These are phyloP conservation scores for Ligustrum vulgare DNA, from an alignment of 257 asterid genomes.

Conservation along the genomic window DNA sequence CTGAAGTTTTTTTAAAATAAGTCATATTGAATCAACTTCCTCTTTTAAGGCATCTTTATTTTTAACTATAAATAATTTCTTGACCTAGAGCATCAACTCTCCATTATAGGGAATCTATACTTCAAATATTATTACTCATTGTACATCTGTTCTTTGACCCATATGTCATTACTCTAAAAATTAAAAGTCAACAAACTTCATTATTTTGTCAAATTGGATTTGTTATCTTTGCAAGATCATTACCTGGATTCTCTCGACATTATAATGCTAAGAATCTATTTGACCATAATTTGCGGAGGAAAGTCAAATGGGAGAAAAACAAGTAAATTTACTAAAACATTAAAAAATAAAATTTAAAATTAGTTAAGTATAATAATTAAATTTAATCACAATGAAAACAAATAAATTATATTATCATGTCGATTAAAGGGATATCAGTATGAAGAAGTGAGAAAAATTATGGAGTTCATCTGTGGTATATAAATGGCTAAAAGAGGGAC, in stretches of 20 bases:
- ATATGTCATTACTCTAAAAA: neutral
- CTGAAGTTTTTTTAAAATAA: too few species aligned
- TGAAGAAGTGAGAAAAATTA: neutral
- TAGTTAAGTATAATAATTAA: neutral
- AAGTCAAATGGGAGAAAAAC: neutral
- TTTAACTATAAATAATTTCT: too few species aligned
- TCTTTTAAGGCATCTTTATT: too few species aligned
- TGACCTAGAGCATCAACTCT: too few species aligned
- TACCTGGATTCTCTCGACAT: neutral
- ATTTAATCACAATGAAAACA: neutral
- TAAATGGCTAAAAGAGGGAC: neutral
- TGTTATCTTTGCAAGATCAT: neutral
- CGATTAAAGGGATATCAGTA: neutral
- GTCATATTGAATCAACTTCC: too few species aligned
- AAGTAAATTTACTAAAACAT: neutral
- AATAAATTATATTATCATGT: neutral
- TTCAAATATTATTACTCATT: too few species aligned
- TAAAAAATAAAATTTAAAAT: neutral
- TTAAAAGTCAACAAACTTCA: neutral
- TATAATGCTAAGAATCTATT: neutral
- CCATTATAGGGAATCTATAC: too few species aligned
- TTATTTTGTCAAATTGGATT: neutral
- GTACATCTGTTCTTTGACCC: too few species aligned
- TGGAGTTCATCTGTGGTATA: neutral
- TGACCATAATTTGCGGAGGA: slow-evolving; percentile 1